phyloP scores from a whole-genome alignment of 805 yeast genomes.

The Wickerhamomyces ciferrii region DNA sequence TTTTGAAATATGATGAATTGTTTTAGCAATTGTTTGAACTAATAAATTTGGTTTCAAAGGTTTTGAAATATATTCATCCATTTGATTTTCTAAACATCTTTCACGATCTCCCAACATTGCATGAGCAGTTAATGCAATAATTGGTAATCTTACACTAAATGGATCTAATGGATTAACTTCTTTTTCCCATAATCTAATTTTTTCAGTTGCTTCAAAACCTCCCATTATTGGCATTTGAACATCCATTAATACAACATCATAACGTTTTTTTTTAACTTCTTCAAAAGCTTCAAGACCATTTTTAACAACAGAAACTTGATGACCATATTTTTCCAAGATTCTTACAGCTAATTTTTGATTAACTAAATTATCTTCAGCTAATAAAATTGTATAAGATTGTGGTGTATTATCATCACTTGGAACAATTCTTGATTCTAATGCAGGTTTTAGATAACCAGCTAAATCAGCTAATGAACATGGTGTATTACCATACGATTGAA shows the following conservation, averaged over 20 bases:
- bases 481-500: conserved; percentile 82
- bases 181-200: conserved; percentile 84
- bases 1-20: conserved; percentile 62
- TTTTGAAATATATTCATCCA: conserved; percentile 88
- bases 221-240: conserved; percentile 97
- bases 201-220: conserved; percentile 86
- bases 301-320: conserved; percentile 77
- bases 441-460: conserved; percentile 81
- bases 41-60: conserved; percentile 77
- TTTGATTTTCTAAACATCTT: conserved; percentile 78
- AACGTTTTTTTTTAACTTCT: conserved; percentile 60
- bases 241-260: conserved; percentile 86
- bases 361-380: conserved; percentile 85
- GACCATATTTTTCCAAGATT: conserved; percentile 82
- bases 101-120: conserved; percentile 94
- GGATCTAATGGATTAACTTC: conserved; percentile 68
- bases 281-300: conserved; percentile 81
- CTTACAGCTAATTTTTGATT: conserved; percentile 85
- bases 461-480: conserved; percentile 80
- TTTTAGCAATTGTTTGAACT: conserved; percentile 75
- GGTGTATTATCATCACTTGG: conserved; percentile 79
- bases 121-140: conserved; percentile 87
- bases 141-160: conserved; percentile 73
- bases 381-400: conserved; percentile 62
- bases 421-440: conserved; percentile 75